Base-by-base conservation (phyloP, 768 basidiomycete genomes). In the Hebeloma cylindrosporum region DNA sequence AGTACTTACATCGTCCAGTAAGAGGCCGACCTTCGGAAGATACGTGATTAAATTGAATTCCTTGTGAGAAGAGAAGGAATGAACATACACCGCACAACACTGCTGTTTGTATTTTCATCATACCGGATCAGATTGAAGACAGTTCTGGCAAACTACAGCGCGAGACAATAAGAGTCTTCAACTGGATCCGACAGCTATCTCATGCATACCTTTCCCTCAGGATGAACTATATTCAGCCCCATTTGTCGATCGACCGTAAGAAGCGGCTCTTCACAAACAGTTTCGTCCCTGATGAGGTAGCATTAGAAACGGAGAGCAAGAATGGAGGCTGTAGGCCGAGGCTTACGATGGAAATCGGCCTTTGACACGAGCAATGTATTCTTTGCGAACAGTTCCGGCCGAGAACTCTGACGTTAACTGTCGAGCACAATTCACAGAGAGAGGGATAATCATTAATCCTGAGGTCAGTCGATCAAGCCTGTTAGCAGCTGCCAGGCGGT, bases 151-250 rank as follows among this genome's bases (percentile, higher is more conserved):
- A 76, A 77, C 91, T 96, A 55, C 23, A 42, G n/a, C 22, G 45
- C 16, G 33, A 41, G 40, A 36, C 38, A 40, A 30, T 18, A 35
- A 43, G 29, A 14, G 29, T 29, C 22, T 37, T 16, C 17, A 17
- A 30, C 25, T 25, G 32, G 45, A 11, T 40, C 43, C 27, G 14
- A n/a, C 13, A 38, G 21, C 9, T 28, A n/a, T 1, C 6, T 7
- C 14, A 20, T 20, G 44, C 66, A 27, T 57, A 91, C 93, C 76
- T 97, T 93, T 31, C 96, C 96, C 45, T 94, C 83, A 0, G 94
- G 92, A 59, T 96, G 92, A 11, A 97, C 90, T 40, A 98, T 86
- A 49, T 97, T 97, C 34, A 99, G 66, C 3, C 96, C 96, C 84
- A 97, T 93, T 61, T 97, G 94, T 40, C 93, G 77, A 66, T 99